Evolutionary conservation across 2,329 filamentous ascomycete species (phyloP), one percentile per base, ranked within the genome.

Genomic region (Hypoxylon sp.): DNA sequence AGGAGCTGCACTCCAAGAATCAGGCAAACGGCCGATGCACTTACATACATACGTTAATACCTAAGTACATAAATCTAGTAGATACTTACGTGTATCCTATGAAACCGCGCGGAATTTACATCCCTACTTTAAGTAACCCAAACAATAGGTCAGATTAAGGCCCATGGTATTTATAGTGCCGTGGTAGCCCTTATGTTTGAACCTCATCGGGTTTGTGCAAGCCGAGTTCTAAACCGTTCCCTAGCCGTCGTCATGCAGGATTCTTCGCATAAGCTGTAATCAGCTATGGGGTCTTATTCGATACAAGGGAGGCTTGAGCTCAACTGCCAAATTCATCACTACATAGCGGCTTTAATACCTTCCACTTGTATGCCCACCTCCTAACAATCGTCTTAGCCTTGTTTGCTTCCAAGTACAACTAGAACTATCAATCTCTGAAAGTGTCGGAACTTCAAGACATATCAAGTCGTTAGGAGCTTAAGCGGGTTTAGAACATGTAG

Each of bases 1-100:
- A 54, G 14, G 33, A 30, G 46, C 17, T 51, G n/a, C 31, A 48
- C 17, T 25, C 14, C 13, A 10, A 48, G 14, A 25, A 22, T 33
- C 2, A n/a, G 7, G 14, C n/a, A 48, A 31, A 42, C 42, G 22
- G 11, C 17, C 13, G 42, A 25, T 35, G 42, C 22, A 22, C 55
- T 57, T 27, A 27, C n/a, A 44, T 40, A 40, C 20, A 30, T 27
- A 57, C 4, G 7, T 57, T 48, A n/a, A 48, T 48, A 13, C 25
- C 5, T 27, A 27, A 27, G 13, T 57, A 33, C n/a, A 48, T 35
- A 44, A 14, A 25, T 48, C n/a, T 17, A 8, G 11, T 46, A 35
- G 40, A 46, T 20, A 57, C 30, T 48, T 57, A 20, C 27, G 25
- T 25, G 33, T 56, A 20, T 17, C 13, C 44, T 42, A 14, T 30